phyloP scores from a whole-genome alignment of 331 rosid genomes.

The Acacia concinna region DNA sequence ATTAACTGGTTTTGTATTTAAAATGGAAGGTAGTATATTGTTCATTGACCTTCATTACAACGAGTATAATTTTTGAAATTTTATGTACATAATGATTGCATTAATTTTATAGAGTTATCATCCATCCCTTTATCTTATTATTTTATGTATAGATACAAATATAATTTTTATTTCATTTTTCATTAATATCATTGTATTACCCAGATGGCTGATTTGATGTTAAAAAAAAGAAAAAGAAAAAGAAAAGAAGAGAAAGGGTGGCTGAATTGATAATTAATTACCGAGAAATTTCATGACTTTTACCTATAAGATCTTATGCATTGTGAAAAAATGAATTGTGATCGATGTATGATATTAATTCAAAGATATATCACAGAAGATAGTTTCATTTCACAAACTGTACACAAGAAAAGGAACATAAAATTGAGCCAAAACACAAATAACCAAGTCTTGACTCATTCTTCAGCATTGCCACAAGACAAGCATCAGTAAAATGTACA shows the following conservation, averaged over 20 bases:
- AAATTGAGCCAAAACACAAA: slow-evolving; percentile 3
- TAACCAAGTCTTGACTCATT: slow-evolving; percentile 8
- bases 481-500: slow-evolving; percentile 24
- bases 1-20: too few relatives aligned
- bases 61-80: neutral
- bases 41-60: neutral
- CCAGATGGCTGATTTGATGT: neutral
- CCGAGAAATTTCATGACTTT: neutral
- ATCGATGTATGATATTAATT: neutral
- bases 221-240: neutral
- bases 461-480: slow-evolving; percentile 6
- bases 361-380: neutral
- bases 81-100: neutral
- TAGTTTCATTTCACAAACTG: neutral
- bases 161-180: neutral
- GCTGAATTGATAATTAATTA: neutral
- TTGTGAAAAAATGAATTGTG: neutral
- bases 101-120: neutral
- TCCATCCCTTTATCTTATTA: neutral
- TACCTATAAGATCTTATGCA: too few relatives aligned
- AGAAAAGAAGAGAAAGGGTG: neutral
- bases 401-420: neutral
- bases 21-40: too few relatives aligned
- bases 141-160: neutral
- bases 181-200: neutral